Base-by-base conservation (phyloP, 1,139 yeast species). In the Ogataea hybrid region DNA sequence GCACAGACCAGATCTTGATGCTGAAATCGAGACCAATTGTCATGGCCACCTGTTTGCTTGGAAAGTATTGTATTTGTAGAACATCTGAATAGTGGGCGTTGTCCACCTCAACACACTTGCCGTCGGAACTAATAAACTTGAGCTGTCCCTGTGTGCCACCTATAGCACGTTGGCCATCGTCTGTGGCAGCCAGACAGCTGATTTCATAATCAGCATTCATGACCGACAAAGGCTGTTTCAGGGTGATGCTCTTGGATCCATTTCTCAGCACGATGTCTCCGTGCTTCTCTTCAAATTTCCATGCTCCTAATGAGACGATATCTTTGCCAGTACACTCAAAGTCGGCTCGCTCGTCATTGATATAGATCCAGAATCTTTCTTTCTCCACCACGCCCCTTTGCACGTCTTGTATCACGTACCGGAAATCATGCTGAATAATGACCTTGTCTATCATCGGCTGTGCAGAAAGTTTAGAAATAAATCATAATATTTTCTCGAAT, bases 1-100 rank as follows among this genome's bases (percentile, higher is more conserved):
- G 51, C 2, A 67, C 53, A 16, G 76, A 69, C 87, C 88, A 82
- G 7, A 84, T 57, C 51, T 78, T 78, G 34, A 80, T 63, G 42
- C 62, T 72, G 63, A 71, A 67, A 57, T 84, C 90, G n/a, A 56
- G 40, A 2, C 85, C 81, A 11, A 72, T 67, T 2, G 83, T 72
- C 30, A 81, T 52, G 2, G 78, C 52, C 8, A 79, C 90, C 50
- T 71, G 65, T 2, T 79, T 75, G 10, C 86, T 79, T 0, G 89
- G 85, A 54, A 84, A 81, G 41, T 79, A 69, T 42, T 47, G 33
- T 3, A 68, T 47, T 9, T 59, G 57, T 1, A 69, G 57, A 1
- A 81, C 63, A 39, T 76, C 74, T 22, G 69, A 55, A 29, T 54
- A 61, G 61, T 83, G 90, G 1, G 77, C 78, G 2, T 64, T 63